These are phyloP conservation scores for Calonectria fujianensis DNA, from an alignment of 2,329 filamentous ascomycete species.

Conservation along the genomic window DNA sequence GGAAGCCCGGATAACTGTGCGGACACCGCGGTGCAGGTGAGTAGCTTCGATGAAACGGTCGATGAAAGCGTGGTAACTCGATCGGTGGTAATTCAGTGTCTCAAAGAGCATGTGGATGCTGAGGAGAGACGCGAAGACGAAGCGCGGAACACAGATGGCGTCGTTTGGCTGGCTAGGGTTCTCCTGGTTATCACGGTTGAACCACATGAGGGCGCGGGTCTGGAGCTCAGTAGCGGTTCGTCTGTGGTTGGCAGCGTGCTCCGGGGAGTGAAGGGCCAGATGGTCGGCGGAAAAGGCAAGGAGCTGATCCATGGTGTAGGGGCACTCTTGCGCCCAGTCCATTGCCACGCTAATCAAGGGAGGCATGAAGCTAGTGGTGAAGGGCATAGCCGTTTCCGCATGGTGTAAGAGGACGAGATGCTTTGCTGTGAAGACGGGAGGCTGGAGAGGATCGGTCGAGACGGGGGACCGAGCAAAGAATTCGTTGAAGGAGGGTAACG, in stretches of 20 bases:
- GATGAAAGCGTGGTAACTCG: slow-evolving; percentile 63
- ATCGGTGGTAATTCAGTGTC: slow-evolving; percentile 62
- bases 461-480: slow-evolving; percentile 45
- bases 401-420: slow-evolving; percentile 65
- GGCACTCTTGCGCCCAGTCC: slow-evolving; percentile 58
- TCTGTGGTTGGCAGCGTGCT: slow-evolving; percentile 48
- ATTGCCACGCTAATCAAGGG: slow-evolving; percentile 58
- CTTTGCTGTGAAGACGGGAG: slow-evolving; percentile 59
- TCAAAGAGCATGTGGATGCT: slow-evolving; percentile 71
- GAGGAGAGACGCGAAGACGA: slow-evolving; percentile 66
- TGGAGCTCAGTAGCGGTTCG: slow-evolving; percentile 66
- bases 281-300: slow-evolving; percentile 68
- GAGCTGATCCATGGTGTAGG: slow-evolving; percentile 68
- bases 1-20: slow-evolving; percentile 59
- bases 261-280: slow-evolving; percentile 49
- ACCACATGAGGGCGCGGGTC: slow-evolving; percentile 64
- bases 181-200: slow-evolving; percentile 59
- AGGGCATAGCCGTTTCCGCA: slow-evolving; percentile 54
- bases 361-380: slow-evolving; percentile 48
- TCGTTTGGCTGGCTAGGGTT: slow-evolving; percentile 41
- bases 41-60: slow-evolving; percentile 64
- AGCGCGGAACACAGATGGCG: slow-evolving; percentile 61
- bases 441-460: slow-evolving; percentile 40
- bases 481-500: slow-evolving; percentile 51
- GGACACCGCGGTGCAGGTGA: slow-evolving; percentile 65